These are phyloP conservation scores for Urostyla sp. DNA, from an alignment of 73 alveolate genomes.

Conservation along the genomic window DNA sequence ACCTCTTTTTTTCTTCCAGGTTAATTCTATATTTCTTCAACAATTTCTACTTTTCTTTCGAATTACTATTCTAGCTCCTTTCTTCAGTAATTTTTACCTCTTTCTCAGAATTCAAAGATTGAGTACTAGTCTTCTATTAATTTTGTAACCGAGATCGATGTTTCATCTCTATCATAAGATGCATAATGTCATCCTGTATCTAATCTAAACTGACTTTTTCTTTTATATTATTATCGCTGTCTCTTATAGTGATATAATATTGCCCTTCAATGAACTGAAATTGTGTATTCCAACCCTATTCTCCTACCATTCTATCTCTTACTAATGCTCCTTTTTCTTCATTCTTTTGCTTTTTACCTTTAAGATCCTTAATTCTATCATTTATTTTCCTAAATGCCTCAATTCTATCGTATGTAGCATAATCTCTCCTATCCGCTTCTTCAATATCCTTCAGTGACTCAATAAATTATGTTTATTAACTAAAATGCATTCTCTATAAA, in stretches of 20 bases:
- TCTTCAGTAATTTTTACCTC: too few relatives aligned
- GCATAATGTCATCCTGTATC: not conserved
- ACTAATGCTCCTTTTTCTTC: conserved; percentile 5
- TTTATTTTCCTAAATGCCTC: not conserved
- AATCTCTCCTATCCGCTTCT: conserved; percentile 34
- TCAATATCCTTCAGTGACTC: conserved; percentile 33
- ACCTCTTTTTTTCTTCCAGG: conserved; percentile 5
- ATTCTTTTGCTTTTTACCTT: not conserved
- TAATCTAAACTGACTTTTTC: not conserved
- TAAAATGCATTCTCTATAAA: conserved; percentile 31
- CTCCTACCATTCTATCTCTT: not conserved
- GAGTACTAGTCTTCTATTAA: too few relatives aligned
- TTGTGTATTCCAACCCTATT: not conserved
- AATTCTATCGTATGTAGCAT: conserved; percentile 37
- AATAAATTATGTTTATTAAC: conserved; percentile 21
- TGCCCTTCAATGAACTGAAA: not conserved
- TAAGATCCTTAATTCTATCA: not conserved
- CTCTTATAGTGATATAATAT: not conserved
- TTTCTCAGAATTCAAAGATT: too few relatives aligned
- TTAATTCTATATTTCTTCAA: conserved; percentile 7
- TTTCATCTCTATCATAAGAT: not conserved
- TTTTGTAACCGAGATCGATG: too few relatives aligned
- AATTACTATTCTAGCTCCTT: too few relatives aligned
- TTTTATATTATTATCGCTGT: not conserved
- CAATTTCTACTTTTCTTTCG: not conserved